Evolutionary conservation across 83 land plant genomes (phyloP).

Genomic region (Diphasiastrum complanatum): DNA sequence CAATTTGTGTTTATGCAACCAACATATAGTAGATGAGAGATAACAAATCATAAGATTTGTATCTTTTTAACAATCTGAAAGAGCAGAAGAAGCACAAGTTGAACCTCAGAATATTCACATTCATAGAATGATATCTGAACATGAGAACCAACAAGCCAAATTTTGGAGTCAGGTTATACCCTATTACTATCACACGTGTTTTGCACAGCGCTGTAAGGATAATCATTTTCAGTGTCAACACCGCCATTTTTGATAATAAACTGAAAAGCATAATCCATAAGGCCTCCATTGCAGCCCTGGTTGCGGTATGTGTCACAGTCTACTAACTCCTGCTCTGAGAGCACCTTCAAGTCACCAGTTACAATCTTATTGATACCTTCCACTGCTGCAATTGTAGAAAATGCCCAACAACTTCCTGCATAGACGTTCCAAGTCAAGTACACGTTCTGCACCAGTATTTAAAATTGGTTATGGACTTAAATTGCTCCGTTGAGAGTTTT

Average conservation of each 20-base stretch:
- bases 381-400: conserved; percentile 40
- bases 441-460: not conserved
- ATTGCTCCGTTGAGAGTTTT: not conserved
- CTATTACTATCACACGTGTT: not conserved
- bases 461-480: not conserved
- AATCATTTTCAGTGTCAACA: conserved; percentile 14
- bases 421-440: not conserved
- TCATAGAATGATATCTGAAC: too few relatives aligned
- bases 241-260: conserved; percentile 21
- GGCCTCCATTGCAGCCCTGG: conserved; percentile 38
- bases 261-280: conserved; percentile 25
- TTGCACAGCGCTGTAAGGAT: conserved; percentile 25
- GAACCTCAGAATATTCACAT: too few relatives aligned
- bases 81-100: too few relatives aligned
- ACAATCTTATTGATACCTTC: conserved; percentile 51
- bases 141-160: not conserved
- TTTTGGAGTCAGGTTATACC: not conserved
- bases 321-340: conserved; percentile 58
- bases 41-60: too few relatives aligned
- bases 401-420: conserved; percentile 52
- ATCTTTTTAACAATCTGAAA: too few relatives aligned
- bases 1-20: too few relatives aligned
- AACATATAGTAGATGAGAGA: too few relatives aligned
- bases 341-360: conserved; percentile 31
- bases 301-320: conserved; percentile 36